A percentile compares a stretch with the other conserved stretches of the same genome.
Evolutionary conservation across 2,329 filamentous ascomycete species (phyloP).

Genomic region (Neonectria neomacrospora): DNA sequence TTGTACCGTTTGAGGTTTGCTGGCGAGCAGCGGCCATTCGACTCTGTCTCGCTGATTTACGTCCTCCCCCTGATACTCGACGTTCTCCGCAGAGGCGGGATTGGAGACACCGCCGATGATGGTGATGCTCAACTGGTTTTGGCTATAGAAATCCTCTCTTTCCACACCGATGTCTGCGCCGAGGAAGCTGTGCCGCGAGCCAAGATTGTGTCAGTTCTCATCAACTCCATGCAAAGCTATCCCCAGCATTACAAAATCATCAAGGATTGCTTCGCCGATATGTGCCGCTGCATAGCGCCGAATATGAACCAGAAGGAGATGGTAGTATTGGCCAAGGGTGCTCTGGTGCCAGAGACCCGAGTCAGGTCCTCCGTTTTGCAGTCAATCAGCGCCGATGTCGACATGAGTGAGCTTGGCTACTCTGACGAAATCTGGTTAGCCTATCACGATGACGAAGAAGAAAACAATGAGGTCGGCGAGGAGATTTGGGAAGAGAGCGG

Average conservation of each 20-base stretch:
- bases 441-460: conserved; percentile 88
- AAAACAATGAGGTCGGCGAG: conserved; percentile 83
- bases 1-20: conserved; percentile 91
- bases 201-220: conserved; percentile 76
- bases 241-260: conserved; percentile 94
- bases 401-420: conserved; percentile 87
- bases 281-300: conserved; percentile 84
- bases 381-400: conserved; percentile 89
- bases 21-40: conserved; percentile 93
- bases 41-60: conserved; percentile 88
- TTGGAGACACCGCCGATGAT: conserved; percentile 78
- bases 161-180: conserved; percentile 83
- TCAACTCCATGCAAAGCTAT: conserved; percentile 87
- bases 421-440: conserved; percentile 94
- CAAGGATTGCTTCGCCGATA: conserved; percentile 90
- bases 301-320: conserved; percentile 82
- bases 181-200: conserved; percentile 81
- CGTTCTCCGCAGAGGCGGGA: conserved; percentile 81
- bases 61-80: conserved; percentile 84
- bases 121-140: conserved; percentile 90
- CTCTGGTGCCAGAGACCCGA: conserved; percentile 80
- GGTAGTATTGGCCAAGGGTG: conserved; percentile 77
- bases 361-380: conserved; percentile 89
- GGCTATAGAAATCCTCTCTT: conserved; percentile 87
- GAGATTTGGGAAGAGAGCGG: conserved; percentile 97